Conservation (phyloP, 177 flowering plant species). For the Telopea speciosissima region DNA sequence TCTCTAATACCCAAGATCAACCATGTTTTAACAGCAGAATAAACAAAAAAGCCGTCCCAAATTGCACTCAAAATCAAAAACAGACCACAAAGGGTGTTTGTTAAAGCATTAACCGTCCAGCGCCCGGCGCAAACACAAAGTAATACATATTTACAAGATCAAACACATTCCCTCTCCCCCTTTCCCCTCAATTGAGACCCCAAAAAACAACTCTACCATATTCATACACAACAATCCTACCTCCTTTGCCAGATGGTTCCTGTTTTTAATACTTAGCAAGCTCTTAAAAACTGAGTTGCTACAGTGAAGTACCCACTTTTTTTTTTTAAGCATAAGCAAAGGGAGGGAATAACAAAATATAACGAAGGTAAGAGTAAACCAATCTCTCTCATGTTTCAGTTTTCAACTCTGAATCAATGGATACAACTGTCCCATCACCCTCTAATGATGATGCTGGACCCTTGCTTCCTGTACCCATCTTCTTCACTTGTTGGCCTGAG, state of each 20-base stretch:
- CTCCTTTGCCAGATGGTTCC: not conserved
- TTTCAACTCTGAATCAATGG: slow-evolving; percentile 36
- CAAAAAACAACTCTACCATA: not conserved
- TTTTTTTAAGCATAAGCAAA: not conserved
- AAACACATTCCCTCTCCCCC: no score
- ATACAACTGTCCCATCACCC: slow-evolving; percentile 36
- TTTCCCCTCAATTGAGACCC: not conserved
- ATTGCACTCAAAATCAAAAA: no score
- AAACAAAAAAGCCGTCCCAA: no score
- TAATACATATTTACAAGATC: no score
- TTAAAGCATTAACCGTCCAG: no score
- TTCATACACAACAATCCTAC: slow-evolving; percentile 34
- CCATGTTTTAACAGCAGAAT: no score
- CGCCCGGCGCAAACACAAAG: no score
- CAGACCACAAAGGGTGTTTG: no score
- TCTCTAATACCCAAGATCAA: no score
- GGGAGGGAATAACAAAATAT: not conserved
- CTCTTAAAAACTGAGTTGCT: not conserved
- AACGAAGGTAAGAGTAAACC: not conserved
- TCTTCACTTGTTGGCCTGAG: slow-evolving; percentile 79
- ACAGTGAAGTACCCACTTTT: not conserved
- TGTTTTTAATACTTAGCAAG: not conserved
- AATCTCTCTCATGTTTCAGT: slow-evolving; percentile 12
- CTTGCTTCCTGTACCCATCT: slow-evolving; percentile 47
- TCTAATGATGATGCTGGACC: slow-evolving; percentile 38